Percentiles rank a stretch among this genome's conserved stretches.
Conservation (phyloP, 2,329 filamentous ascomycete genomes). For the Colletotrichum sidae region DNA sequence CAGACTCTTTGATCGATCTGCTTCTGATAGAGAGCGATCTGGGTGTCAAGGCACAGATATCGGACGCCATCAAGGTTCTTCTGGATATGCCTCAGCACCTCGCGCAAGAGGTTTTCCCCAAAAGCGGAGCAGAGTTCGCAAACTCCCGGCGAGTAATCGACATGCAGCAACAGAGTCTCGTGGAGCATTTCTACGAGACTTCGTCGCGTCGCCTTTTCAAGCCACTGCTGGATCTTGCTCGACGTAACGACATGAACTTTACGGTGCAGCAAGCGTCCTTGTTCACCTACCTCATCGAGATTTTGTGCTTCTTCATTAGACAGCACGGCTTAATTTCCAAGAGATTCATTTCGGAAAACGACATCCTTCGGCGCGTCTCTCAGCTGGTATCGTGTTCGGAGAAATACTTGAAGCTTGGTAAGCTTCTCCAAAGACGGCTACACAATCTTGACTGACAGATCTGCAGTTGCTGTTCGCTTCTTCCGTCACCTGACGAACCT, state of each 20-base stretch:
- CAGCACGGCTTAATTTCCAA: conserved; percentile 90
- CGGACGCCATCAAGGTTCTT: conserved; percentile 93
- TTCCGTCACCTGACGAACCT: conserved; percentile 88
- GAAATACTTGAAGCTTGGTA: conserved; percentile 92
- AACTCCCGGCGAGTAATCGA: conserved; percentile 50
- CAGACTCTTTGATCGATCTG: conserved; percentile 92
- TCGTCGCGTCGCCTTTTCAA: conserved; percentile 88
- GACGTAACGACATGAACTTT: conserved; percentile 75
- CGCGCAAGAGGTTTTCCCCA: conserved; percentile 69
- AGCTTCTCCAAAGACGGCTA: conserved; percentile 45
- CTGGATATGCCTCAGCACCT: conserved; percentile 72
- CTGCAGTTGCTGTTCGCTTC: conserved; percentile 86
- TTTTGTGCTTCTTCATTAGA: conserved; percentile 92
- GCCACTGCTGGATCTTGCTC: conserved; percentile 84
- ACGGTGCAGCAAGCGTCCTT: conserved; percentile 88
- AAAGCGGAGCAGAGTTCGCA: conserved; percentile 76
- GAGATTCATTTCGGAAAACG: conserved; percentile 85
- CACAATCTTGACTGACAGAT: conserved; percentile 30
- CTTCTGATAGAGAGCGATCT: conserved; percentile 91
- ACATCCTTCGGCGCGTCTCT: conserved; percentile 80
- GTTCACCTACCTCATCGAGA: conserved; percentile 90
- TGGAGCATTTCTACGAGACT: conserved; percentile 89
- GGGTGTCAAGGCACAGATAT: conserved; percentile 94
- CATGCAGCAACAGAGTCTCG: conserved; percentile 85
- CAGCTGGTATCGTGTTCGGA: conserved; percentile 86